Percentiles rank a stretch among this genome's conserved stretches.
phyloP scores from a whole-genome alignment of 768 basidiomycete species.

The Termitomyces sp. region DNA sequence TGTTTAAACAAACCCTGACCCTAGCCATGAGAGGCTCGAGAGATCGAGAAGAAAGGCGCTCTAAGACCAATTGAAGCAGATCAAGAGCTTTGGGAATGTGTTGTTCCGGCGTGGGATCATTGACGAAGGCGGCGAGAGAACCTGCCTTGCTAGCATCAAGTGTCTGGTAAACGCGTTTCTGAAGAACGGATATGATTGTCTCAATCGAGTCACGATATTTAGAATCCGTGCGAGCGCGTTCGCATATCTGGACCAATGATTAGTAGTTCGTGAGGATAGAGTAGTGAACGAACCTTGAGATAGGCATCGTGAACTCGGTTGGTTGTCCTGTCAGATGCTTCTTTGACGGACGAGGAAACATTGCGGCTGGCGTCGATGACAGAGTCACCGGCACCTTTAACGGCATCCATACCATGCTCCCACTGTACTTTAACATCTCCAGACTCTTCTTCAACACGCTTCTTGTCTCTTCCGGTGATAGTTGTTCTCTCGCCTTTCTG shows the following conservation, averaged over 20 bases:
- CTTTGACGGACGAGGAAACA: constrained; percentile 35
- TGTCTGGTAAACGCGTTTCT: constrained; percentile 56
- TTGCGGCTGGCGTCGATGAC: constrained; percentile 51
- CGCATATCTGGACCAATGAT: constrained; percentile 42
- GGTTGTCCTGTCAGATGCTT: constrained; percentile 37
- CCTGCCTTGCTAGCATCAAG: constrained; percentile 39
- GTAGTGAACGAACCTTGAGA: too few relatives aligned
- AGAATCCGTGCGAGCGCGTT: constrained; percentile 58
- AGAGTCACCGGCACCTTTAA: constrained; percentile 51
- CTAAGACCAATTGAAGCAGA: constrained; percentile 40
- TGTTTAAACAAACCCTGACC: constrained; percentile 36
- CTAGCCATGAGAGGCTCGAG: constrained; percentile 44
- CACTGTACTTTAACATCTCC: constrained; percentile 49
- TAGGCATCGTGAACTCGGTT: constrained; percentile 46
- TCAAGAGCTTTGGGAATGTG: constrained; percentile 51
- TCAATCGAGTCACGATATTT: constrained; percentile 53
- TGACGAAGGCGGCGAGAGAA: constrained; percentile 50
- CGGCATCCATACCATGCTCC: constrained; percentile 63
- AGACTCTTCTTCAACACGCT: constrained; percentile 41
- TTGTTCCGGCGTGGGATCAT: constrained; percentile 60
- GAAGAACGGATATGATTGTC: constrained; percentile 50
- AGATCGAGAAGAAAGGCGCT: constrained; percentile 49
- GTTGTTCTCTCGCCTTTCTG: constrained; percentile 53
- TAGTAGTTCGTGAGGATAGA: too few relatives aligned
- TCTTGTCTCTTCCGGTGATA: constrained; percentile 47